A percentile compares a stretch with the other conserved stretches of the same genome.
phyloP scores from a whole-genome alignment of 179 eudicot species.

The Gypsophila paniculata region DNA sequence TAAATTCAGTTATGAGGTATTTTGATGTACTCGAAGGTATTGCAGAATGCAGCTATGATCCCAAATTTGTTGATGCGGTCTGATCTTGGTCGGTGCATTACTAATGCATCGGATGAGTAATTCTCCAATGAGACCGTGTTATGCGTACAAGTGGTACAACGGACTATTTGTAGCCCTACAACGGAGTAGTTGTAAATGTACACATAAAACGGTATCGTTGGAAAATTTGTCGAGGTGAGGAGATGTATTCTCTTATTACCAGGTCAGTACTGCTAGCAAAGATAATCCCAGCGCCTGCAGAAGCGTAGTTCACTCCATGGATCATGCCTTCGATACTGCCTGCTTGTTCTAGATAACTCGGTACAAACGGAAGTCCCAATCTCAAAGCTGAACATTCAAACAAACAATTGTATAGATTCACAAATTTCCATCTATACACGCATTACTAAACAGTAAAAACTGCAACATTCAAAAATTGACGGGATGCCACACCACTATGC shows the following conservation, averaged over 20 bases:
- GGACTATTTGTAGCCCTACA: no score
- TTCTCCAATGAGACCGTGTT: no score
- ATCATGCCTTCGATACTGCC: slow-evolving; percentile 59
- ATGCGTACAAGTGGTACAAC: no score
- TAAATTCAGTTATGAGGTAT: background rate
- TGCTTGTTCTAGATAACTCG: slow-evolving; percentile 62
- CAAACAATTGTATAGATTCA: background rate
- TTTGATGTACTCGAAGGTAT: background rate
- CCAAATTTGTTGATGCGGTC: no score
- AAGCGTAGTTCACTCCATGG: slow-evolving; percentile 84
- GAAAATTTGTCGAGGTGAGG: no score
- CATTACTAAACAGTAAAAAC: background rate
- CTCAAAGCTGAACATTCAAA: slow-evolving; percentile 30
- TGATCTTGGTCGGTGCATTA: no score
- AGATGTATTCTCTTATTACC: slow-evolving; percentile 30
- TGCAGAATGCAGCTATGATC: background rate
- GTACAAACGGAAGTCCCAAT: slow-evolving; percentile 51
- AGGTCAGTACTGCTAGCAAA: slow-evolving; percentile 78
- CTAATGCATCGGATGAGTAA: background rate
- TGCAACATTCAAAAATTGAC: background rate
- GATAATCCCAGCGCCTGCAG: slow-evolving; percentile 88
- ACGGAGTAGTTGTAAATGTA: no score
- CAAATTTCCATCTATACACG: background rate
- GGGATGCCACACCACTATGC: no score
- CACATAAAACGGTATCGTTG: no score